phyloP scores from a whole-genome alignment of 2,329 filamentous ascomycete genomes.

The Madurella mycetomatis region DNA sequence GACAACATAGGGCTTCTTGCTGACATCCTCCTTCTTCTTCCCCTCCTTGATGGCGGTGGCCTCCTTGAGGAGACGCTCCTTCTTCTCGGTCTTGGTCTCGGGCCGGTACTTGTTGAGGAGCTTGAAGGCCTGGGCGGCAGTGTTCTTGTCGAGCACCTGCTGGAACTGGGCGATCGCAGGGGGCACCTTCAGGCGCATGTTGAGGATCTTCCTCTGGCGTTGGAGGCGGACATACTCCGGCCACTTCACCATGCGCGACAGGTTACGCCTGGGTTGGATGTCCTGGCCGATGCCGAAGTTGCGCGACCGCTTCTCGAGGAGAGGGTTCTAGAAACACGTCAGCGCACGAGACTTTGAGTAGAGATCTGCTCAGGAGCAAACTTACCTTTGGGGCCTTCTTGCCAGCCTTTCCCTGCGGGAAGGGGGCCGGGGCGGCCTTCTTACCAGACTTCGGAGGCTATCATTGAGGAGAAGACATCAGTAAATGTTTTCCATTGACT shows the following conservation, averaged over 20 bases:
- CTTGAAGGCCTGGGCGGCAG: slow-evolving; percentile 96
- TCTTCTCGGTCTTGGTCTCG: slow-evolving; percentile 99
- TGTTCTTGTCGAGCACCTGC: slow-evolving; percentile 94
- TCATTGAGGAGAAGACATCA: slow-evolving; percentile 99
- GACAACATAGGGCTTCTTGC: slow-evolving; percentile 99
- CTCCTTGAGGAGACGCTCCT: slow-evolving; percentile 98
- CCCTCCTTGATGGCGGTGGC: slow-evolving; percentile 95
- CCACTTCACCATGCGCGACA: slow-evolving; percentile 99
- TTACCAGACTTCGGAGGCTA: slow-evolving; percentile 97
- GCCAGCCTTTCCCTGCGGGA: slow-evolving; percentile 87
- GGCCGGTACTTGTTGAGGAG: slow-evolving; percentile 99
- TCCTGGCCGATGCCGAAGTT: slow-evolving; percentile 99
- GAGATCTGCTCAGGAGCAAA: slow-evolving; percentile 28
- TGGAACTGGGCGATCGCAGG: slow-evolving; percentile 97
- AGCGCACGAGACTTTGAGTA: slow-evolving; percentile 15
- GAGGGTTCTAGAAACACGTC: slow-evolving; percentile 72
- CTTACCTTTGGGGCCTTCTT: slow-evolving; percentile 98
- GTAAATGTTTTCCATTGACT: slow-evolving; percentile 73
- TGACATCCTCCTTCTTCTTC: slow-evolving; percentile 99
- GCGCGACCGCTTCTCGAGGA: slow-evolving; percentile 94
- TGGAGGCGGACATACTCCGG: slow-evolving; percentile 98
- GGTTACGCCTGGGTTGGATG: slow-evolving; percentile 93
- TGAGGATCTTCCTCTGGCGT: slow-evolving; percentile 90
- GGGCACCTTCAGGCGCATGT: slow-evolving; percentile 97
- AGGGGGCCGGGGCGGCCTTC: slow-evolving; percentile 96